Percentiles rank a stretch among this genome's conserved stretches.
phyloP scores from a whole-genome alignment of 805 yeast genomes.

The Teunomyces pallodes region DNA sequence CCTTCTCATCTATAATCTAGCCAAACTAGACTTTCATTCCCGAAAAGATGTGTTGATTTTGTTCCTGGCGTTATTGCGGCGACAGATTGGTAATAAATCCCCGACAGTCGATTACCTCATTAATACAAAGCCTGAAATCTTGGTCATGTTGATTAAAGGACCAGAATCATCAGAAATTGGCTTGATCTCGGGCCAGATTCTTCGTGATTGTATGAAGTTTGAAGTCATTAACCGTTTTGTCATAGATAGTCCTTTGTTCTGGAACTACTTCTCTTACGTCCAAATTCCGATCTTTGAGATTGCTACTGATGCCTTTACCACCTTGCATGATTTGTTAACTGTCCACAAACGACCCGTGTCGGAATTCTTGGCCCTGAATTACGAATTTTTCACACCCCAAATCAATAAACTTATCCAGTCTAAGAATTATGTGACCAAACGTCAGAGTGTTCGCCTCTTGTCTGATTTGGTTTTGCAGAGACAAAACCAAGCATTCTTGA shows the following conservation, averaged over 20 bases:
- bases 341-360: slow-evolving; percentile 65
- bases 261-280: slow-evolving; percentile 82
- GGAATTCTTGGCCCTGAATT: slow-evolving; percentile 63
- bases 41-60: slow-evolving; percentile 76
- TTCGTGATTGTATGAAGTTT: slow-evolving; percentile 80
- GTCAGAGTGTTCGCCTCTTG: slow-evolving; percentile 81
- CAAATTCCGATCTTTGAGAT: slow-evolving; percentile 79
- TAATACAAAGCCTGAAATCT: slow-evolving; percentile 56
- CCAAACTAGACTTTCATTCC: slow-evolving; percentile 81
- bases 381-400: slow-evolving; percentile 53
- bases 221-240: slow-evolving; percentile 65
- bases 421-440: slow-evolving; percentile 84
- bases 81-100: slow-evolving; percentile 70
- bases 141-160: slow-evolving; percentile 61
- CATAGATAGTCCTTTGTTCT: slow-evolving; percentile 58
- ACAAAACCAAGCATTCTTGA: slow-evolving; percentile 69
- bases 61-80: slow-evolving; percentile 72
- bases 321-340: slow-evolving; percentile 67
- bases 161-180: slow-evolving; percentile 76
- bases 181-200: slow-evolving; percentile 69
- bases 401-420: slow-evolving; percentile 73
- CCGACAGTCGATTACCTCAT: slow-evolving; percentile 87
- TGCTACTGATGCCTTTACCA: slow-evolving; percentile 85
- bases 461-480: slow-evolving; percentile 69
- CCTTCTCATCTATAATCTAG: slow-evolving; percentile 56